Conservation (phyloP, 2,329 filamentous ascomycete genomes). For the Erysiphe neolycopersici region DNA sequence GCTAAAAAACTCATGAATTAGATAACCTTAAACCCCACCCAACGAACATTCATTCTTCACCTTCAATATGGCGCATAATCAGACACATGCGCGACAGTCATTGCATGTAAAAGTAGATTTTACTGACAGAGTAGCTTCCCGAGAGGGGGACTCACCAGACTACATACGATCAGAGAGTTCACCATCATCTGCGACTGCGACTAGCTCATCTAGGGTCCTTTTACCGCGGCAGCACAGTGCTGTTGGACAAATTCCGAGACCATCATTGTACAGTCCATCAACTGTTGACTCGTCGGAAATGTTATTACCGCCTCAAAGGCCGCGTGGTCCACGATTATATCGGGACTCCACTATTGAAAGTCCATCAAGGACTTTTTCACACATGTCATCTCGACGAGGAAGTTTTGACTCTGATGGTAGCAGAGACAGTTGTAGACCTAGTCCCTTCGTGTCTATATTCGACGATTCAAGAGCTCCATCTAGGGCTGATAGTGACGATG, state of each 20-base stretch:
- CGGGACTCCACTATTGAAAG: slow-evolving; percentile 22
- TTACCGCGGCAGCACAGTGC: slow-evolving; percentile 6
- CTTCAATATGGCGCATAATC: slow-evolving; percentile 5
- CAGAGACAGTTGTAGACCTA: slow-evolving; percentile 19
- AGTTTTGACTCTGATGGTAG: slow-evolving; percentile 38
- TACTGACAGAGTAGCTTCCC: slow-evolving; percentile 15
- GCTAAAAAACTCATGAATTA: background rate
- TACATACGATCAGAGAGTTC: slow-evolving; percentile 15
- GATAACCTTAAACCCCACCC: background rate
- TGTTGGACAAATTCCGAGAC: slow-evolving; percentile 3
- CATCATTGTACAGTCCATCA: slow-evolving; percentile 8
- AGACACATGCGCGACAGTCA: slow-evolving; percentile 11
- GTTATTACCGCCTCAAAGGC: slow-evolving; percentile 19
- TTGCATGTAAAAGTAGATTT: slow-evolving; percentile 40
- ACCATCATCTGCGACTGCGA: slow-evolving; percentile 5
- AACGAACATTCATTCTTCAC: background rate
- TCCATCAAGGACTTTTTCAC: slow-evolving; percentile 18
- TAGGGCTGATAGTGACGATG: slow-evolving; percentile 29
- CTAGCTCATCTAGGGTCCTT: slow-evolving; percentile 11
- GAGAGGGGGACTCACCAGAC: slow-evolving; percentile 17
- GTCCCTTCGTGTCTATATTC: slow-evolving; percentile 14
- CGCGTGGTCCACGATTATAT: slow-evolving; percentile 20
- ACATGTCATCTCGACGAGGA: slow-evolving; percentile 29
- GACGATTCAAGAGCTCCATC: slow-evolving; percentile 12
- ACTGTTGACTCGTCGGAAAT: slow-evolving; percentile 19